phyloP scores from a whole-genome alignment of 345 rosid genomes.

The Clarkia xantiana region DNA sequence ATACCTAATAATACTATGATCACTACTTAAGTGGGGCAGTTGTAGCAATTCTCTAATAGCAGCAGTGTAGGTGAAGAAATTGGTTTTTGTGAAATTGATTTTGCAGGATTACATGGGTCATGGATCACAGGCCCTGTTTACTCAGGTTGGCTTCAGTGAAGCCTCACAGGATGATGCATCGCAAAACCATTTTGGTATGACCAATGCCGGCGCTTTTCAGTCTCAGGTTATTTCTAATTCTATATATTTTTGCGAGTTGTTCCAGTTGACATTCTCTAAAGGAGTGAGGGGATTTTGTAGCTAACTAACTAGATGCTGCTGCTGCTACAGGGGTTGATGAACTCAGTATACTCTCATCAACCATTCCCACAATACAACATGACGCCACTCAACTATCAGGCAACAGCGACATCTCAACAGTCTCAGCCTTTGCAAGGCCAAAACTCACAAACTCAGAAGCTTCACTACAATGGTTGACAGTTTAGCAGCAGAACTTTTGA shows the following conservation, averaged over 20 bases:
- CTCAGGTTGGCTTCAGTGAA: constrained; percentile 80
- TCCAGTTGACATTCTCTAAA: too few relatives aligned
- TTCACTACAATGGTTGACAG: constrained; percentile 70
- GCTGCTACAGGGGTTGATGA: constrained; percentile 70
- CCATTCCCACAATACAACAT: constrained; percentile 76
- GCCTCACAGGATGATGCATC: constrained; percentile 76
- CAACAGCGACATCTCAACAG: constrained; percentile 40
- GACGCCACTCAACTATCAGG: constrained; percentile 57
- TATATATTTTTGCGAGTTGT: not conserved
- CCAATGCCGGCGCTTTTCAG: constrained; percentile 63
- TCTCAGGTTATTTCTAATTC: constrained; percentile 50
- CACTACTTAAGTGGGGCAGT: too few relatives aligned
- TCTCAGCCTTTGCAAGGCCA: constrained; percentile 53
- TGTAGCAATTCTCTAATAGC: too few relatives aligned
- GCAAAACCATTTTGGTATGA: constrained; percentile 62
- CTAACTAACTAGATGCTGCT: too few relatives aligned
- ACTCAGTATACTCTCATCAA: constrained; percentile 91
- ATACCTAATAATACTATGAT: too few relatives aligned
- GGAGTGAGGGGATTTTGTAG: too few relatives aligned
- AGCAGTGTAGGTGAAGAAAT: too few relatives aligned
- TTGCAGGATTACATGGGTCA: constrained; percentile 77
- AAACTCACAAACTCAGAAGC: constrained; percentile 70
- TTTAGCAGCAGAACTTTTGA: constrained; percentile 8
- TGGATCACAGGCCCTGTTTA: constrained; percentile 91
- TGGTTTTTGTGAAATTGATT: not conserved